Evolutionary conservation across 805 yeast species (phyloP).

Genomic region (Candida rishiriensis): DNA sequence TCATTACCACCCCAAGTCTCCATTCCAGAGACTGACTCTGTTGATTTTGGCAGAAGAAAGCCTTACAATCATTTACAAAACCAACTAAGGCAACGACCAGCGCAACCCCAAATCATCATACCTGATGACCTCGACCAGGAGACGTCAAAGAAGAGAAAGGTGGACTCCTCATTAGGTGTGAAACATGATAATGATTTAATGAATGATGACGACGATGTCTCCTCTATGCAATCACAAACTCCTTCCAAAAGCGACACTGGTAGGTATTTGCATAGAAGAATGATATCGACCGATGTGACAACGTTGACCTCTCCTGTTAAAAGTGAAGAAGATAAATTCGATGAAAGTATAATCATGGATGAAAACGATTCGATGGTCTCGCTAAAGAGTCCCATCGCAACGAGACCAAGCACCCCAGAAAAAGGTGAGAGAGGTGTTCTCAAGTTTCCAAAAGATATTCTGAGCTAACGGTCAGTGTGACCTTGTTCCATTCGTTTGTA

Average conservation of each 20-base stretch:
- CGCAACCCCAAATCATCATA: slow-evolving; percentile 22
- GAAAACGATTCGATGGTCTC: slow-evolving; percentile 3
- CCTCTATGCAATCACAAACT: background rate
- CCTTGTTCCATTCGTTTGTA: too few species aligned
- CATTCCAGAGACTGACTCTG: slow-evolving; percentile 28
- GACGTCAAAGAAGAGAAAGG: slow-evolving; percentile 13
- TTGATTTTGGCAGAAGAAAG: slow-evolving; percentile 25
- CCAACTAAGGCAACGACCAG: slow-evolving; percentile 25
- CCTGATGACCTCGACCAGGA: slow-evolving; percentile 12
- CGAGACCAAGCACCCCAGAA: background rate
- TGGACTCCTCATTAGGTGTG: background rate
- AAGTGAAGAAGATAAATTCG: background rate
- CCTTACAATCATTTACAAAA: slow-evolving; percentile 6
- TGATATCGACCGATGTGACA: slow-evolving; percentile 2
- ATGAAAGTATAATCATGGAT: background rate
- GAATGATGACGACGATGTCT: background rate
- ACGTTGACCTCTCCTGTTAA: background rate
- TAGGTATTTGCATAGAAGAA: background rate
- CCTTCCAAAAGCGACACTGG: background rate
- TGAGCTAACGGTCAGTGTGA: slow-evolving; percentile 4
- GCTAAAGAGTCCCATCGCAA: slow-evolving; percentile 3
- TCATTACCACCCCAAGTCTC: slow-evolving; percentile 37
- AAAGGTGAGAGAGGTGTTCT: background rate
- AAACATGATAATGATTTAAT: background rate
- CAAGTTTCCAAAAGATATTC: slow-evolving; percentile 14